Base-by-base conservation (phyloP, 371 early-diverging fungal species). In the Mucor mucedo region DNA sequence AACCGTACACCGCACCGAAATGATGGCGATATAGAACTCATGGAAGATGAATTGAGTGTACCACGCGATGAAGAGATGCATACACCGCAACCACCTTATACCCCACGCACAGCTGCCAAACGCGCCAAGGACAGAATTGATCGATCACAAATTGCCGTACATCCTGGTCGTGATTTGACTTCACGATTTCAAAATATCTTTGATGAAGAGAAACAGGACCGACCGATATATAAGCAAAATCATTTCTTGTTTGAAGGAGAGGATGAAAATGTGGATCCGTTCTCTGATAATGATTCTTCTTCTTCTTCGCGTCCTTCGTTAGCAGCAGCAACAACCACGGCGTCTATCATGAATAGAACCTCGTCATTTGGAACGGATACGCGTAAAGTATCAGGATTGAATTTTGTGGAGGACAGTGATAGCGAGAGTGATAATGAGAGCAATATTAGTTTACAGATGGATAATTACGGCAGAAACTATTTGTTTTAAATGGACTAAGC, bases 131-230 rank as follows among this genome's bases (percentile, higher is more conserved):
- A 47, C 21, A 39, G 40, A 14, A 59, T 59, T 16, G 60, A 58
- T 38, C 38, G 62, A 35, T 55, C 55, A 33, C 29, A 61, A 28
- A 27, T 27, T 4, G 16, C 48, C 5, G 33, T 33, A 5, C 29
- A 53, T 52, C 65, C 58, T 2, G 60, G 60, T n/a, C 47, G 65
- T 14, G 54, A 65, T 13, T 59, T 65, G 14, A 65, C 65, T 0
- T 39, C 53, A 16, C 44, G 38, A 14, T 59, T 65, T 10, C 54
- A 65, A 48, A 42, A 47, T 10, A 52, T 65, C 1, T 27, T 45
- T n/a, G 44, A 62, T 4, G 47, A 62, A 38, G 57, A 57, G 27
- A 48, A 45, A 28, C 54, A 47, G 29, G 54, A 47, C 9, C 35
- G 29, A 54, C 35, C 28, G 14, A 14, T 21, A 7, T 16, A 38